Base-by-base conservation (phyloP, 129 eudicot species). In the Flaveria bidentis region DNA sequence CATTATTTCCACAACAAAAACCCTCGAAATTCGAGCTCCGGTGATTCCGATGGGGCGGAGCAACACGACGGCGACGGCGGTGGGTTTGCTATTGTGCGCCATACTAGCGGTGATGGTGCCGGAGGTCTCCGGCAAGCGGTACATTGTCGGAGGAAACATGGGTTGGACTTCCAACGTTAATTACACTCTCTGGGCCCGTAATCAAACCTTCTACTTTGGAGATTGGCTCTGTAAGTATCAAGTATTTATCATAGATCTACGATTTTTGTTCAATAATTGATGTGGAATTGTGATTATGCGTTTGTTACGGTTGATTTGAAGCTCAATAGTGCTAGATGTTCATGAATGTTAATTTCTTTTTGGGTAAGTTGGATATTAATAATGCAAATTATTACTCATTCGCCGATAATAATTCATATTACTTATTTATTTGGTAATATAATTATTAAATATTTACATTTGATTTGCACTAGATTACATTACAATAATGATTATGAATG, bases 141-240 rank as follows among this genome's bases (percentile, higher is more conserved):
- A 25, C 78, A 85, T 76, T 3, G 92, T 93, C 30, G 98, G 98
- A 3, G 83, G 73, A 6, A 82, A 20, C 45, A 53, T 39, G 76
- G 96, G 98, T 0, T 93, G 98, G 98, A 73, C 66, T 67, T 9
- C 90, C 39, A 79, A 76, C 69, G 83, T 73, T 63, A 90, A 93
- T 85, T 85, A 86, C 76, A 90, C 95, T 36, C 53, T 81, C 23
- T 93, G 98, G 98, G 95, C 95, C 20, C 69, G 26, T 3, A 88
- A 76, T 72, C 85, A 80, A 33, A 91, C 90, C 9, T 89, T 92
- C 82, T 81, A 92, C 74, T 8, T 62, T 52, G 93, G 84, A 64
- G 98, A 92, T 20, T 92, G 97, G 98, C 93, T 92, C 61, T 92
- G 97, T 92, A 85, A 53, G 82, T 55, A 6, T 72, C 20, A 85